Evolutionary conservation across 805 yeast species (phyloP).

Genomic region (Ogataea henricii): DNA sequence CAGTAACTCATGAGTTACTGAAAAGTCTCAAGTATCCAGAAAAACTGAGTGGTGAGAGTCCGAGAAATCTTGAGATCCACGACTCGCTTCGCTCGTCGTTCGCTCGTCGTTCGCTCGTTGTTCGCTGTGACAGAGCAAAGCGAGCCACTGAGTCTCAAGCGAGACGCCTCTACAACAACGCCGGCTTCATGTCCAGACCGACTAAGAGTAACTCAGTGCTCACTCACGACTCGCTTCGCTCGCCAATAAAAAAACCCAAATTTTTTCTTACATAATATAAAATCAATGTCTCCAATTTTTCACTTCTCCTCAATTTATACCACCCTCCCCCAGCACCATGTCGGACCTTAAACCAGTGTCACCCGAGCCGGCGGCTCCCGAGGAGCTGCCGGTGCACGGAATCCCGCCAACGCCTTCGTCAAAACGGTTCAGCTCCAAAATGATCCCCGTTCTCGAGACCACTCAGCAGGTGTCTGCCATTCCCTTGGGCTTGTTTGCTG

Average conservation of each 20-base stretch:
- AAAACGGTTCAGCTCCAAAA: slow-evolving; percentile 7
- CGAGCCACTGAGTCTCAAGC: too few species aligned
- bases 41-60: slow-evolving; percentile 57
- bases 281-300: background rate
- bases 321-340: background rate
- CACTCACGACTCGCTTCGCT: background rate
- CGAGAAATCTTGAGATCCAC: slow-evolving; percentile 43
- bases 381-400: slow-evolving; percentile 18
- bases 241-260: background rate
- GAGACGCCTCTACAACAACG: too few species aligned
- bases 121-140: too few species aligned
- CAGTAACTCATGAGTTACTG: too few species aligned
- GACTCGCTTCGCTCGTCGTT: too few species aligned
- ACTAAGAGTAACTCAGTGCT: too few species aligned
- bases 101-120: too few species aligned
- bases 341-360: slow-evolving; percentile 13
- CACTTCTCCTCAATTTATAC: background rate
- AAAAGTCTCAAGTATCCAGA: slow-evolving; percentile 64
- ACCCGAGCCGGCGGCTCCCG: slow-evolving; percentile 25
- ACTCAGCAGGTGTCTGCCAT: slow-evolving; percentile 64
- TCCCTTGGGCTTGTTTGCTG: slow-evolving; percentile 55
- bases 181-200: too few species aligned
- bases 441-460: slow-evolving; percentile 23
- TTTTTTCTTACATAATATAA: background rate
- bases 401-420: slow-evolving; percentile 20